Percentiles rank a stretch among this genome's conserved stretches.
These are phyloP conservation scores for Sarcomyxa edulis DNA, from an alignment of 768 basidiomycete species.

Conservation along the genomic window DNA sequence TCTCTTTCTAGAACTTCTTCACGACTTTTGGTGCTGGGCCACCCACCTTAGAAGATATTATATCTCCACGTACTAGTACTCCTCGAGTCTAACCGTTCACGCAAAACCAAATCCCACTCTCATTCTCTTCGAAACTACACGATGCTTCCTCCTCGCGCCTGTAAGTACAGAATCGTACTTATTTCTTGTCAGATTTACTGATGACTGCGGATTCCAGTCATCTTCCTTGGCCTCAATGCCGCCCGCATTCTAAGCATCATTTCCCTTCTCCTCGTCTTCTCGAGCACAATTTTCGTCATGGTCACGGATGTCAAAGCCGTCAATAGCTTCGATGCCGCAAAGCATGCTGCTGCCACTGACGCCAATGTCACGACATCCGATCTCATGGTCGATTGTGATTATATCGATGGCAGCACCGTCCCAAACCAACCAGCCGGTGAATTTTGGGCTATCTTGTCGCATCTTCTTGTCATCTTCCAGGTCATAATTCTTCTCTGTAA, in stretches of 20 bases:
- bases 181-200: background rate
- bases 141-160: slow-evolving; percentile 43
- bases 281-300: slow-evolving; percentile 71
- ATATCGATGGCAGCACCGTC: slow-evolving; percentile 81
- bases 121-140: background rate
- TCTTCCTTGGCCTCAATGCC: slow-evolving; percentile 75
- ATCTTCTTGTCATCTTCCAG: slow-evolving; percentile 84
- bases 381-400: slow-evolving; percentile 56
- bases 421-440: slow-evolving; percentile 88
- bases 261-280: slow-evolving; percentile 71
- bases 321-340: slow-evolving; percentile 51
- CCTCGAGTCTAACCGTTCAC: background rate
- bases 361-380: slow-evolving; percentile 23
- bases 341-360: slow-evolving; percentile 18
- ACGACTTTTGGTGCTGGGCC: slow-evolving; percentile 8
- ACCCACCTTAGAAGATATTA: no score
- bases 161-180: slow-evolving; percentile 26
- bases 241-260: slow-evolving; percentile 79
- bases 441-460: slow-evolving; percentile 89
- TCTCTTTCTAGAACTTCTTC: slow-evolving; percentile 1
- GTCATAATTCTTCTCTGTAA: slow-evolving; percentile 60
- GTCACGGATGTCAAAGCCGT: slow-evolving; percentile 73
- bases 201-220: slow-evolving; percentile 24
- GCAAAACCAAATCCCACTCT: background rate
- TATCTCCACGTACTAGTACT: background rate